Evolutionary conservation across 352 stramenopile genomes (phyloP).

Genomic region (Phytophthora pinifolia): DNA sequence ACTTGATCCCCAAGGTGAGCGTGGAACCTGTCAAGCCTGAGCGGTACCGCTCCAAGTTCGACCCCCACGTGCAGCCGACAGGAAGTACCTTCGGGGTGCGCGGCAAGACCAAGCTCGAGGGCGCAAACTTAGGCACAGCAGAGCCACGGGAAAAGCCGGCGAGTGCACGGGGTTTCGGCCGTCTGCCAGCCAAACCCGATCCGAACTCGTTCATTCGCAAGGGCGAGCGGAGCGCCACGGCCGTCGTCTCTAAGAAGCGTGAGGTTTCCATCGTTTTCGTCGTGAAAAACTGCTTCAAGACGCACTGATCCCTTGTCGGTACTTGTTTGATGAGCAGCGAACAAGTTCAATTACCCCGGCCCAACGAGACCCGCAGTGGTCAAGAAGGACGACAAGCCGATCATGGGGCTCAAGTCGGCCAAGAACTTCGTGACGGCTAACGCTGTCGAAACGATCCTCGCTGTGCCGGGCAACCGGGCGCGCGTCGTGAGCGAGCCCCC

Average conservation of each 20-base stretch:
- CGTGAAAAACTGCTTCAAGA: background rate
- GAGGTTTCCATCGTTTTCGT: slow-evolving; percentile 17
- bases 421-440: slow-evolving; percentile 95
- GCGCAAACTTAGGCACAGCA: slow-evolving; percentile 61
- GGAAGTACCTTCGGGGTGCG: slow-evolving; percentile 87
- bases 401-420: slow-evolving; percentile 90
- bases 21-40: slow-evolving; percentile 71
- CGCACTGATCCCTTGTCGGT: background rate
- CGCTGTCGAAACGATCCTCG: slow-evolving; percentile 91
- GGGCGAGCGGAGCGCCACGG: slow-evolving; percentile 52
- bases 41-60: slow-evolving; percentile 89
- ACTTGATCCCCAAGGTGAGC: slow-evolving; percentile 84
- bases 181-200: slow-evolving; percentile 58
- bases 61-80: slow-evolving; percentile 79
- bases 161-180: slow-evolving; percentile 68
- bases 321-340: slow-evolving; percentile 33
- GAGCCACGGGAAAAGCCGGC: slow-evolving; percentile 42
- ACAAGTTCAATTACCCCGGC: slow-evolving; percentile 72
- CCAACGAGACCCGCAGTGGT: slow-evolving; percentile 74
- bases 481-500: slow-evolving; percentile 60
- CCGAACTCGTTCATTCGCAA: slow-evolving; percentile 76
- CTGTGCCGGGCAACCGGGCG: slow-evolving; percentile 63
- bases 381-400: slow-evolving; percentile 85
- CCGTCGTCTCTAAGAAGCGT: slow-evolving; percentile 49
- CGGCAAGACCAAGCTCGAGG: slow-evolving; percentile 68